Evolutionary conservation across 2,329 filamentous ascomycete genomes (phyloP).

Genomic region (Sporothrix schenckii): DNA sequence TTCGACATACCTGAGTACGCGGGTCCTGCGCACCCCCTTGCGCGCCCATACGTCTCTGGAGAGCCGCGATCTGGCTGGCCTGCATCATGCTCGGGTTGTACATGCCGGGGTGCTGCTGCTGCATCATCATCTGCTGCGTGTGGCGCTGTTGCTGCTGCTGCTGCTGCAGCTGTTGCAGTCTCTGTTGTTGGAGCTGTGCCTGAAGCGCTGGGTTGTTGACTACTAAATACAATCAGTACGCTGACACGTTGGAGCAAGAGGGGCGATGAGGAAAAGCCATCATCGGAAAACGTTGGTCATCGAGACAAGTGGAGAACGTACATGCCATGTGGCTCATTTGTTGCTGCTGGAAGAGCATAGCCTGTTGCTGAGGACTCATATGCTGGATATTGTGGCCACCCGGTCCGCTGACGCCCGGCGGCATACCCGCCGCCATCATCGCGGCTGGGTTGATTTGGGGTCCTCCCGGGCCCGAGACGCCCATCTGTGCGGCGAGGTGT

Average conservation of each 20-base stretch:
- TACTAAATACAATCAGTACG: slow-evolving; percentile 11
- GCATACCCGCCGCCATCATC: slow-evolving; percentile 73
- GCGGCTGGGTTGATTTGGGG: slow-evolving; percentile 72
- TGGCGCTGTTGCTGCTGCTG: slow-evolving; percentile 58
- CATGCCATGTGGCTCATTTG: slow-evolving; percentile 49
- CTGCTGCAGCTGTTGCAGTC: slow-evolving; percentile 58
- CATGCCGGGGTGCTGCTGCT: slow-evolving; percentile 56
- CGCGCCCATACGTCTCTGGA: slow-evolving; percentile 46
- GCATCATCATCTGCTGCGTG: slow-evolving; percentile 56
- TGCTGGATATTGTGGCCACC: slow-evolving; percentile 74
- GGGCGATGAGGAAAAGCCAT: not conserved
- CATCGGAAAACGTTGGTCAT: not conserved
- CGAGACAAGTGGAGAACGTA: slow-evolving; percentile 37
- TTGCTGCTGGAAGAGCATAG: slow-evolving; percentile 60
- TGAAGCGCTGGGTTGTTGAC: slow-evolving; percentile 44
- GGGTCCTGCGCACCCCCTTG: slow-evolving; percentile 30
- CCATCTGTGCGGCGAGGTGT: slow-evolving; percentile 67
- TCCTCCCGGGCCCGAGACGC: slow-evolving; percentile 70
- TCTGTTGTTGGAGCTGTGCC: slow-evolving; percentile 56
- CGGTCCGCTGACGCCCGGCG: slow-evolving; percentile 61
- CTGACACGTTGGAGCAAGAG: not conserved
- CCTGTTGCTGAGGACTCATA: slow-evolving; percentile 62
- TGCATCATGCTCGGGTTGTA: slow-evolving; percentile 60
- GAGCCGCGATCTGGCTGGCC: slow-evolving; percentile 43
- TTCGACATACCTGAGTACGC: slow-evolving; percentile 37